phyloP scores from a whole-genome alignment of 495 filamentous ascomycete species.

The Filosporella fistucella region DNA sequence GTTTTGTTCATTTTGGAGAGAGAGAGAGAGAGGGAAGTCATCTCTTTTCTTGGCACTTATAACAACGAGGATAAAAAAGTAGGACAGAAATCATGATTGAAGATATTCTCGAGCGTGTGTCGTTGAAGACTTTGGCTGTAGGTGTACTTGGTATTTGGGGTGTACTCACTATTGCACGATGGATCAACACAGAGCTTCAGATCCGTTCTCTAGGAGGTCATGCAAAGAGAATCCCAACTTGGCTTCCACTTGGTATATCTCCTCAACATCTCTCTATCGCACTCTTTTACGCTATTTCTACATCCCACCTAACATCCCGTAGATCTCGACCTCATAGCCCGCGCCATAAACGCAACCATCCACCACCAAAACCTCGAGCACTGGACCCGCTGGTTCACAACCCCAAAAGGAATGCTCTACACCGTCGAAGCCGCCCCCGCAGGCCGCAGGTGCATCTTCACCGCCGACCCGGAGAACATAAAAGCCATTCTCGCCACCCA shows the following conservation, averaged over 20 bases:
- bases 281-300: background rate
- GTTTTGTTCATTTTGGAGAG: no score
- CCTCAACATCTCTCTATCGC: no score
- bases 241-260: constrained; percentile 28
- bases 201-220: constrained; percentile 39
- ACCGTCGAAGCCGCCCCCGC: constrained; percentile 59
- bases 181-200: constrained; percentile 30
- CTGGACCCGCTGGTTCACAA: constrained; percentile 50
- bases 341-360: constrained; percentile 43
- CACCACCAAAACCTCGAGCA: constrained; percentile 50
- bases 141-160: constrained; percentile 24
- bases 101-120: constrained; percentile 30
- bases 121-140: constrained; percentile 26
- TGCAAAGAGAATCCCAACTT: constrained; percentile 20
- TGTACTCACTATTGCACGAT: constrained; percentile 24
- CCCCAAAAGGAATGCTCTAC: constrained; percentile 16
- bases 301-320: constrained; percentile 17
- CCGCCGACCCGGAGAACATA: constrained; percentile 77
- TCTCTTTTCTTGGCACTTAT: no score
- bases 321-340: constrained; percentile 61
- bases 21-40: no score
- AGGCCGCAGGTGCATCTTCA: constrained; percentile 56
- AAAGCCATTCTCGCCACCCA: constrained; percentile 80
- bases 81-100: constrained; percentile 26
- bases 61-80: no score